Conservation (phyloP, 257 asterid species). For the Ligustrum vulgare region DNA sequence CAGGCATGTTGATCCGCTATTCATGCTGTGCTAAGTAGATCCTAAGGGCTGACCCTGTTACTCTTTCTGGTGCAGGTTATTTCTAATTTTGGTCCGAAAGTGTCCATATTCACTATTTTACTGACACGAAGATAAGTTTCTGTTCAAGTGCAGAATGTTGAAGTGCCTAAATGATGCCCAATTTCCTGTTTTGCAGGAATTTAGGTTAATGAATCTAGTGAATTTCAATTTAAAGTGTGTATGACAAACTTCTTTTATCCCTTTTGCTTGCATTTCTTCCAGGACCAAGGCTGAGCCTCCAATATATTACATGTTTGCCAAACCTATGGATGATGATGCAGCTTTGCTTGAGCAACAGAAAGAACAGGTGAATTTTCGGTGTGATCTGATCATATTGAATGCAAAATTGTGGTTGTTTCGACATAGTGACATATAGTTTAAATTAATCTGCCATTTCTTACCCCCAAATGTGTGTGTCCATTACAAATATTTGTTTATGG, state of each 20-base stretch:
- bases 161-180: conserved; percentile 50
- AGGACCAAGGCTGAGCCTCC: conserved; percentile 98
- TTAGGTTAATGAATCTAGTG: conserved; percentile 31
- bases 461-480: neutral
- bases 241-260: conserved; percentile 35
- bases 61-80: conserved; percentile 75
- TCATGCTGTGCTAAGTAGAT: conserved; percentile 7
- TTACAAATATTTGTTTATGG: neutral
- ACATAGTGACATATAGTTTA: neutral
- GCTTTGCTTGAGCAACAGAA: conserved; percentile 56
- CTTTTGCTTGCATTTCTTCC: conserved; percentile 38
- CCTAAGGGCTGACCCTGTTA: conserved; percentile 3
- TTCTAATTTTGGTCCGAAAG: conserved; percentile 95
- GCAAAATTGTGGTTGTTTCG: neutral
- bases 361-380: conserved; percentile 55
- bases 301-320: conserved; percentile 67
- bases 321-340: conserved; percentile 66
- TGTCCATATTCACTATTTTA: conserved; percentile 98
- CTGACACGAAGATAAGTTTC: conserved; percentile 99
- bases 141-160: conserved; percentile 69
- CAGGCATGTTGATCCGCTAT: conserved; percentile 14
- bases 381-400: neutral
- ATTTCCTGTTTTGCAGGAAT: conserved; percentile 41
- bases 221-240: conserved; percentile 25
- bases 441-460: neutral